Percentiles rank a stretch among this genome's conserved stretches.
These are phyloP conservation scores for Penicillium digitatum DNA, from an alignment of 2,329 filamentous ascomycete genomes.

Conservation along the genomic window DNA sequence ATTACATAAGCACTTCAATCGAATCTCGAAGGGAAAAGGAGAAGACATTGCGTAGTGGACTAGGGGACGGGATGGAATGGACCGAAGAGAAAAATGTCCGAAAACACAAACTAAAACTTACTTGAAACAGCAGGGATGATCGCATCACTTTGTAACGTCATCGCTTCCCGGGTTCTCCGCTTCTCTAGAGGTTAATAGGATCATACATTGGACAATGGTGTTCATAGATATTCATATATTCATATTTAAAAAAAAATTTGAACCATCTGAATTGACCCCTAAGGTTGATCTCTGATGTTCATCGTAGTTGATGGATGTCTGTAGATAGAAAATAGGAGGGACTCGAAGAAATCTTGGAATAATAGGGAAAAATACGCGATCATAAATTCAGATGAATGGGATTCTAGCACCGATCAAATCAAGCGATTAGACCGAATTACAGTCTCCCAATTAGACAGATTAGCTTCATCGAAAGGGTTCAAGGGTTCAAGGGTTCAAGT, in stretches of 20 bases:
- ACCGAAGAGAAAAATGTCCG: not conserved
- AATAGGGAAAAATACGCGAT: not conserved
- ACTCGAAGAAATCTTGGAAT: not conserved
- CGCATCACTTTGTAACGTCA: slow-evolving; percentile 24
- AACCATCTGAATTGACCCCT: not conserved
- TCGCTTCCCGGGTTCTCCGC: slow-evolving; percentile 24
- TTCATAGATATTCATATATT: not conserved
- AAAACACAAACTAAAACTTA: not conserved
- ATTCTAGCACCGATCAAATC: not conserved
- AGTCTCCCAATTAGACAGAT: not conserved
- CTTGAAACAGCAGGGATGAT: slow-evolving; percentile 1
- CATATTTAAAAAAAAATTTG: not conserved
- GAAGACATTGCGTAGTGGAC: slow-evolving; percentile 1
- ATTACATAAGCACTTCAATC: not conserved
- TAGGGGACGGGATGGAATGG: not conserved
- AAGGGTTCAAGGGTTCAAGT: not conserved
- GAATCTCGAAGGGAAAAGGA: not conserved
- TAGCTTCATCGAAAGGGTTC: not conserved
- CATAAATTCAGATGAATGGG: not conserved
- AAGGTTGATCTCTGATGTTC: not conserved
- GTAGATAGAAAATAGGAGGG: not conserved
- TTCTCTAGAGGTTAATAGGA: not conserved
- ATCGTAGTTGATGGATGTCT: not conserved
- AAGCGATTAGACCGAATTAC: not conserved
- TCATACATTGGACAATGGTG: not conserved